A percentile compares a stretch with the other conserved stretches of the same genome.
These are phyloP conservation scores for Podaxis sp. DNA, from an alignment of 768 basidiomycete genomes.

Conservation along the genomic window DNA sequence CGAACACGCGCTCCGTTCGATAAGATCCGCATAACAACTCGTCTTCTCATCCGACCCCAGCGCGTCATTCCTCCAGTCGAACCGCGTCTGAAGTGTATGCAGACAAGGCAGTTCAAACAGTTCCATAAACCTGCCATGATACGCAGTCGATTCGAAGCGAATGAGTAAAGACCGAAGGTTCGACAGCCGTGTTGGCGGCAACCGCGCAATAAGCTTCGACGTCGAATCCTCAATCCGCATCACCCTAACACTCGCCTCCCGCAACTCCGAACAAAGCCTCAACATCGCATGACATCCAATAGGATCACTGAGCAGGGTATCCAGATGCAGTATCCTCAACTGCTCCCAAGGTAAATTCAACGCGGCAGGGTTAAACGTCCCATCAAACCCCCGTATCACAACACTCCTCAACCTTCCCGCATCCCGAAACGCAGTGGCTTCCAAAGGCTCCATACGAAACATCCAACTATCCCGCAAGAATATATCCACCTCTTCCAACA, in stretches of 20 bases:
- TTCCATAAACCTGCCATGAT: slow-evolving; percentile 12
- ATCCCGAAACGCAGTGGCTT: slow-evolving; percentile 14
- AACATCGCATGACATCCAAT: slow-evolving; percentile 13
- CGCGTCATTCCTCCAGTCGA: slow-evolving; percentile 10
- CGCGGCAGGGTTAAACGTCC: slow-evolving; percentile 14
- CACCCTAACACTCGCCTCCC: slow-evolving; percentile 5
- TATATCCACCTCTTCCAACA: slow-evolving; percentile 6
- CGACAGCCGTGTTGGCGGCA: not conserved
- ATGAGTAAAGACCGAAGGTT: not conserved
- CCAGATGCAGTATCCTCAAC: slow-evolving; percentile 16
- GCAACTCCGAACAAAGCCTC: not conserved
- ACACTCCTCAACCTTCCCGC: slow-evolving; percentile 14
- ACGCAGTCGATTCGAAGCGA: slow-evolving; percentile 6
- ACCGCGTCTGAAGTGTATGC: slow-evolving; percentile 9
- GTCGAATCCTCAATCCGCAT: slow-evolving; percentile 10
- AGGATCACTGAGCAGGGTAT: slow-evolving; percentile 10
- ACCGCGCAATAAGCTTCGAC: not conserved
- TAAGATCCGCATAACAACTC: slow-evolving; percentile 7
- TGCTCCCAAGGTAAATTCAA: slow-evolving; percentile 19
- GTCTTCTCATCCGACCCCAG: not conserved
- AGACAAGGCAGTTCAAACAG: slow-evolving; percentile 11
- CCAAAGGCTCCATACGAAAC: slow-evolving; percentile 5
- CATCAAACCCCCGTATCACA: slow-evolving; percentile 16
- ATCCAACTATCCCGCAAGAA: slow-evolving; percentile 15
- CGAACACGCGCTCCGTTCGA: slow-evolving; percentile 9